Percentiles rank a stretch among this genome's conserved stretches.
phyloP scores from a whole-genome alignment of 495 filamentous ascomycete genomes.

The Friedmanniomyces simplex region DNA sequence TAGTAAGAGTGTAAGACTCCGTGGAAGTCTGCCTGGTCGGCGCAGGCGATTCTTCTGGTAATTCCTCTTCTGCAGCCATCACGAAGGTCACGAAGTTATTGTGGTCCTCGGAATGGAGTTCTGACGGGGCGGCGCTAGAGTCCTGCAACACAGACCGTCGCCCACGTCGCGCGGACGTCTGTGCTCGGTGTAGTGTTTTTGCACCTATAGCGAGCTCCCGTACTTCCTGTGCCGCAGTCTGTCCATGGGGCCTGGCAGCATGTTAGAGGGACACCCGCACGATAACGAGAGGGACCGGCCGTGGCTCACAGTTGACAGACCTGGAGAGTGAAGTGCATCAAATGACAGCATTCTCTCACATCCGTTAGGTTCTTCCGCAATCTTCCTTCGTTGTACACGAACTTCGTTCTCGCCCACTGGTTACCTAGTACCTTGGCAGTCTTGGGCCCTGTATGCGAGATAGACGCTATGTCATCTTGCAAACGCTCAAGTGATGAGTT shows the following conservation, averaged over 20 bases:
- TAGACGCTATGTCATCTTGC: not conserved
- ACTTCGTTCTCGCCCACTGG: slow-evolving; percentile 1
- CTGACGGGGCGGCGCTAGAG: not conserved
- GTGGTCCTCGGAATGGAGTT: slow-evolving; percentile 7
- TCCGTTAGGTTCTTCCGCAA: slow-evolving; percentile 7
- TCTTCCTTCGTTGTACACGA: not conserved
- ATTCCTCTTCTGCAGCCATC: slow-evolving; percentile 1
- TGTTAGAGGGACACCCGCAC: not conserved
- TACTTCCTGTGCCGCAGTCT: not conserved
- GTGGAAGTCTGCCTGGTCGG: not conserved
- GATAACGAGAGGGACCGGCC: not conserved
- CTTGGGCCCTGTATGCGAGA: not conserved
- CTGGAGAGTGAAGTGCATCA: slow-evolving; percentile 3
- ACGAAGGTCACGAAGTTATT: not conserved
- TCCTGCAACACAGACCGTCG: not conserved
- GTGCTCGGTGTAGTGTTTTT: not conserved
- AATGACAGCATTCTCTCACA: slow-evolving; percentile 3
- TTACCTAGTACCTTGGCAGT: not conserved
- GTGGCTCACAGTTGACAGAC: slow-evolving; percentile 9
- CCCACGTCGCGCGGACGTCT: not conserved
- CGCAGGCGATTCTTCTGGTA: not conserved
- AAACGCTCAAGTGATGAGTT: slow-evolving; percentile 3
- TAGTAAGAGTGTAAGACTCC: not conserved
- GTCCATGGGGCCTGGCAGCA: not conserved
- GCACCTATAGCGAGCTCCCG: slow-evolving; percentile 1